Evolutionary conservation across 2,329 filamentous ascomycete genomes (phyloP), one percentile per base, ranked within the genome.

Genomic region (Reticulascus tulasneorum): DNA sequence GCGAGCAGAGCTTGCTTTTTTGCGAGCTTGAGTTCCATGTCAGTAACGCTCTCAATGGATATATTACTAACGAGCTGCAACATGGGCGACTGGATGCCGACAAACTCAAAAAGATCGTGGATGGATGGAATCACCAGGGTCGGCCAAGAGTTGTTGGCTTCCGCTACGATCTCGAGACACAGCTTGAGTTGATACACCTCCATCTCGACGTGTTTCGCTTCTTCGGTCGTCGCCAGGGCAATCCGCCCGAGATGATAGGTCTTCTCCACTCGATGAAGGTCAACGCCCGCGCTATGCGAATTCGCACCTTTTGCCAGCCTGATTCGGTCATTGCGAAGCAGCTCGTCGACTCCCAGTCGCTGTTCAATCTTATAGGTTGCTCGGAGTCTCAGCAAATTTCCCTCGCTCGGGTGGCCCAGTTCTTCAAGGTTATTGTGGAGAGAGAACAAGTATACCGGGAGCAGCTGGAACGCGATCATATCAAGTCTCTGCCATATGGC

Each of bases 121-220:
- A 78, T 33, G 53, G 48, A 6, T 80, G 75, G 76, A 55, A 61
- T 17, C 59, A 65, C 27, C 66, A 69, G 44, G 75, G 75, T 24
- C 72, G 71, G 1, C 73, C 75, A 6, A 67, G 63, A 37, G 74
- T 79, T 8, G 55, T 75, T 16, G 70, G 71, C 10, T 79, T 78
- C 52, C 71, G 73, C 13, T 79, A 75, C 51, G 75, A 80, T 41
- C 53, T 79, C 3, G 75, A 79, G 56, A 78, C 75, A 1, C 76
- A 79, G 55, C 50, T 79, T n/a, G 71, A 76, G 9, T 64, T 80
- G 9, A 53, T 79, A 16, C 49, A 54, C 12, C 50, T 71, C 8
- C 75, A 79, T 44, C 51, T 66, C 19, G 53, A 67, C 9, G 64
- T 71, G 16, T 79, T 80, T 48, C 66, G 65, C 22, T 79, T 79